Percentiles rank a stretch among this genome's conserved stretches.
Evolutionary conservation across 106 monocot species (phyloP).

Genomic region (Dioscorea alata): DNA sequence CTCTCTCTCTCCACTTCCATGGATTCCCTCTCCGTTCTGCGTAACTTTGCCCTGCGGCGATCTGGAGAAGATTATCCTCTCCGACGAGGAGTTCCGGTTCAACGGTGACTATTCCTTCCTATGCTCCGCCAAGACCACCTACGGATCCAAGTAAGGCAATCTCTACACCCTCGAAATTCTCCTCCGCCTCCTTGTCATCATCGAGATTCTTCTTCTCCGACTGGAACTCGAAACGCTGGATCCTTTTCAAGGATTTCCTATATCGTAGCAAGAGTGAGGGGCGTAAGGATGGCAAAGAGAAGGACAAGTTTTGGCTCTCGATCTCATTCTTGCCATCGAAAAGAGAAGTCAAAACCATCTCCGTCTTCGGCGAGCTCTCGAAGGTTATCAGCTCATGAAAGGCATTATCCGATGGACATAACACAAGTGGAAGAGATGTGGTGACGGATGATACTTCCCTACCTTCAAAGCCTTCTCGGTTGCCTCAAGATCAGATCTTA

Average conservation of each 20-base stretch:
- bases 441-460: conserved; percentile 80
- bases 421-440: conserved; percentile 93
- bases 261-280: conserved; percentile 98
- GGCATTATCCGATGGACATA: conserved; percentile 78
- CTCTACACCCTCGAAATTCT: no score
- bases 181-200: conserved; percentile 22
- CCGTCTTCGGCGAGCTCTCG: neutral
- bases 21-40: no score
- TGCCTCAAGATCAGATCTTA: conserved; percentile 83
- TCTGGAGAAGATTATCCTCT: no score
- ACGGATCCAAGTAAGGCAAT: no score
- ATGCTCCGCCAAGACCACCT: no score
- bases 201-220: conserved; percentile 48
- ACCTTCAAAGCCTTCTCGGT: conserved; percentile 87
- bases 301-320: conserved; percentile 75
- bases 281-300: conserved; percentile 34
- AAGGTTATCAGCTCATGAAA: conserved; percentile 61
- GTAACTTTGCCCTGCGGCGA: no score
- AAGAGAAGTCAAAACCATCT: conserved; percentile 8
- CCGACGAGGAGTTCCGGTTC: no score
- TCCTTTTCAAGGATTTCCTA: conserved; percentile 86
- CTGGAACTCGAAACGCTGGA: conserved; percentile 75
- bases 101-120: no score
- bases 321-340: conserved; percentile 38
- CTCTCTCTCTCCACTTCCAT: no score